phyloP scores from a whole-genome alignment of 2,329 filamentous ascomycete genomes.

The Cordyceps pruinosa region DNA sequence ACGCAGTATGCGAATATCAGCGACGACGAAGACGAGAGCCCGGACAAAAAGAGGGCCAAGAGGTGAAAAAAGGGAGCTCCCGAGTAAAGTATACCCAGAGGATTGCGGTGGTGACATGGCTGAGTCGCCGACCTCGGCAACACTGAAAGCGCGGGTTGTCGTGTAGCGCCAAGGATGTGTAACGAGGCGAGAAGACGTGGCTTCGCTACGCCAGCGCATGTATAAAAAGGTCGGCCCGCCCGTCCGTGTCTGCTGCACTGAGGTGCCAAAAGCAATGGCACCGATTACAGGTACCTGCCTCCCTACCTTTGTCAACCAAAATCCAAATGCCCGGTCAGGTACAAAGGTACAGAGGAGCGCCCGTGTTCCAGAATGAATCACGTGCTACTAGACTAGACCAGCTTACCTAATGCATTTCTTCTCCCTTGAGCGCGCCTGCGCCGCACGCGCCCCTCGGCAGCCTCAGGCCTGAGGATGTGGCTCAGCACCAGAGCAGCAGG shows the following conservation, averaged over 20 bases:
- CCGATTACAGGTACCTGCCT: neutral
- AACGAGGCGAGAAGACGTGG: neutral
- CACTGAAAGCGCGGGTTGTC: neutral
- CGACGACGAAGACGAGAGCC: constrained; percentile 69
- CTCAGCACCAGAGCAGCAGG: neutral
- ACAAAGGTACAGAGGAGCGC: neutral
- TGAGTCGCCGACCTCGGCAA: neutral
- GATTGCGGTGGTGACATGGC: neutral
- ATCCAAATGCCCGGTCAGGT: no score
- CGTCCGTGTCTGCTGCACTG: no score
- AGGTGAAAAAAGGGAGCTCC: constrained; percentile 31
- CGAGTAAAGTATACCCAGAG: constrained; percentile 6
- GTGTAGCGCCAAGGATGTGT: neutral
- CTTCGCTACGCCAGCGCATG: neutral
- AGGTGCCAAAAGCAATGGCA: neutral
- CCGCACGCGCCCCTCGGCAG: neutral
- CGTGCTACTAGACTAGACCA: constrained; percentile 1
- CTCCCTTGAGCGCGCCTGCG: neutral
- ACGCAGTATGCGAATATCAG: constrained; percentile 86
- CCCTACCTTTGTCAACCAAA: no score
- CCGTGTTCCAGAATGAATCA: neutral
- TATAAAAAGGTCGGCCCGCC: neutral
- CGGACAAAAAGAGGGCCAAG: constrained; percentile 59
- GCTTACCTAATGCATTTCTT: constrained; percentile 11
- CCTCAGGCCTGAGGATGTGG: neutral